Evolutionary conservation across 2,329 filamentous ascomycete genomes (phyloP).

Genomic region (Cladophialophora carrionii): DNA sequence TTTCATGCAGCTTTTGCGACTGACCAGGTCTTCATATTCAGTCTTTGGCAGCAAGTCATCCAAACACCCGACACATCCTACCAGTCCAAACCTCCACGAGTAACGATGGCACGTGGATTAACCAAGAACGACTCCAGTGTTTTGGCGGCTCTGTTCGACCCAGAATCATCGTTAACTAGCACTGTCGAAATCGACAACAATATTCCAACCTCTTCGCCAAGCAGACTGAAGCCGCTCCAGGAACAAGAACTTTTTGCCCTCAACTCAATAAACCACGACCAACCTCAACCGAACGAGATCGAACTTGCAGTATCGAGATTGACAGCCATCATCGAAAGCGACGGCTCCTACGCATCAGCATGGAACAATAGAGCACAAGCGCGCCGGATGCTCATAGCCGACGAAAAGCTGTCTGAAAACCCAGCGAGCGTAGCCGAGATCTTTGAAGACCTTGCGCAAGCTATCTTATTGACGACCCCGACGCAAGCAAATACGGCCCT

Average conservation of each 20-base stretch:
- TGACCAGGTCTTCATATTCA: not conserved
- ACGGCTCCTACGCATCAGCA: conserved; percentile 58
- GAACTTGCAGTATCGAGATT: conserved; percentile 46
- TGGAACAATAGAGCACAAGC: conserved; percentile 61
- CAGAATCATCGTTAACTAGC: conserved; percentile 43
- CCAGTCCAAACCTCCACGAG: not conserved
- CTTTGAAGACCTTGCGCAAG: conserved; percentile 46
- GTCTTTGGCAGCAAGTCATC: not conserved
- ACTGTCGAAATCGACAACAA: conserved; percentile 43
- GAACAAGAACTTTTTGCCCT: conserved; percentile 48
- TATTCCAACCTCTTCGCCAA: conserved; percentile 49
- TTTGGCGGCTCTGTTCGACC: conserved; percentile 52
- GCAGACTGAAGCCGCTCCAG: conserved; percentile 47
- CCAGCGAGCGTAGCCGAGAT: conserved; percentile 36
- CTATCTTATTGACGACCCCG: conserved; percentile 53
- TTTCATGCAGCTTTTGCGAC: not conserved
- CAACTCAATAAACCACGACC: conserved; percentile 41
- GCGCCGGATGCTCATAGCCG: conserved; percentile 45
- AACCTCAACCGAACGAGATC: conserved; percentile 39
- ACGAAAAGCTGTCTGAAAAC: conserved; percentile 33
- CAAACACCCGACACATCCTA: not conserved
- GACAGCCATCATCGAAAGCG: conserved; percentile 47
- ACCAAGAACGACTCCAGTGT: conserved; percentile 52
- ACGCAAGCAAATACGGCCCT: conserved; percentile 46
- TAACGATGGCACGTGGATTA: conserved; percentile 35